Evolutionary conservation across 2,329 filamentous ascomycete genomes (phyloP), one percentile per base, ranked within the genome.

Genomic region (Claviceps maximensis): DNA sequence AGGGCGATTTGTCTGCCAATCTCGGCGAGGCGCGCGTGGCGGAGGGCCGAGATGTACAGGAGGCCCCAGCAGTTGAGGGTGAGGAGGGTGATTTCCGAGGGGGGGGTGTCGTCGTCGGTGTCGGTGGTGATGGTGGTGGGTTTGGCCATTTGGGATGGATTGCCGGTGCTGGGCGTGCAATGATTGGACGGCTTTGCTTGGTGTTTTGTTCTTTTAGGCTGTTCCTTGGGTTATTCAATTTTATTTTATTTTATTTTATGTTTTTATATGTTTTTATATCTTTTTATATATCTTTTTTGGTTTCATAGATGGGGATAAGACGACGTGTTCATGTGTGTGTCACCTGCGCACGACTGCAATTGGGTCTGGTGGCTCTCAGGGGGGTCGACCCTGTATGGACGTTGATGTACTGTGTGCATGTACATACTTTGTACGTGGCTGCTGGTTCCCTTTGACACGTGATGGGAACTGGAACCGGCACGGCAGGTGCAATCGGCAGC

Each of bases 41-140:
- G 87, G 59, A 87, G 79, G 59, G 84, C 83, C 50, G 90, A 84
- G 63, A 97, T 77, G 71, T 82, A 89, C 63, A 94, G 91, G 56
- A 97, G 82, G 50, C 93, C 93, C 91, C 93, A 97, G 80, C 89
- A 96, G 71, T 98, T 98, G 67, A 95, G 80, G 4, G 88, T 93
- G 58, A 96, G 73, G 60, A 97, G 76, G 63, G 86, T 84, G 65
- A 97, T 79, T 54, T 83, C 77, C 33, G 71, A 71, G 19, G 77
- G 80, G 59, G 78, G 61, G 58, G 52, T 63, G 60, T 57, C 65
- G 66, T 44, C 58, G 49, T 42, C 40, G 25, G 36, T n/a, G n/a
- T n/a, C 58, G 55, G 42, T 54, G 27, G 50, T 47, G 49, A 45
- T 50, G 38, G 33, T 13, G 27, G 49, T 19, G 40, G 44, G 12